These are phyloP conservation scores for Cornus suecica DNA, from an alignment of 148 eudicot genomes.

Conservation along the genomic window DNA sequence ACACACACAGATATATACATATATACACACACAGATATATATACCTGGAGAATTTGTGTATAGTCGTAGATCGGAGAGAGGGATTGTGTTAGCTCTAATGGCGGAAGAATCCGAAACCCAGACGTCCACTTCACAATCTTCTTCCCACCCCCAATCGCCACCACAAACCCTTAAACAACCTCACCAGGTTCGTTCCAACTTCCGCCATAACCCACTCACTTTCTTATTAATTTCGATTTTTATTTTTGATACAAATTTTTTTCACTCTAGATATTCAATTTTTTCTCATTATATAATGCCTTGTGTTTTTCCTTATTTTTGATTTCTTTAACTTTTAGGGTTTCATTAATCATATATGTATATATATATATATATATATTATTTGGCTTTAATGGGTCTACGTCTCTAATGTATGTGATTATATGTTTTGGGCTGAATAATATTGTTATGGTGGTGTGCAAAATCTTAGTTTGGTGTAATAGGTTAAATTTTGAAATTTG, in stretches of 20 bases:
- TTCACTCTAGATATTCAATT: not conserved
- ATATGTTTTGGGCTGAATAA: no score
- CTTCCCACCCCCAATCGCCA: slow-evolving; percentile 12
- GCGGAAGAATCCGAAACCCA: slow-evolving; percentile 36
- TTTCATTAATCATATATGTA: no score
- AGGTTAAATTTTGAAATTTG: not conserved
- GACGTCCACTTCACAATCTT: slow-evolving; percentile 28
- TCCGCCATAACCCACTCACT: not conserved
- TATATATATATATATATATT: no score
- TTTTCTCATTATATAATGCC: not conserved
- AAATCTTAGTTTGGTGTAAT: not conserved
- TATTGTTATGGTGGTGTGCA: not conserved
- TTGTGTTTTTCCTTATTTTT: not conserved
- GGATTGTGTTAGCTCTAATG: slow-evolving; percentile 28
- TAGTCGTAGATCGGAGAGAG: not conserved
- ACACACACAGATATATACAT: no score
- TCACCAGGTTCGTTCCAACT: slow-evolving; percentile 33
- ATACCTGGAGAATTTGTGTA: not conserved
- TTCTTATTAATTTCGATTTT: not conserved
- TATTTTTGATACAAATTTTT: not conserved
- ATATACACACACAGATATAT: no score
- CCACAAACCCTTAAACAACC: slow-evolving; percentile 22
- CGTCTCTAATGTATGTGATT: no score
- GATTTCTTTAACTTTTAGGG: not conserved
- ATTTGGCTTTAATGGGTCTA: no score